These are phyloP conservation scores for Crithidia thermophila DNA, from an alignment of 208 protist species.

Conservation along the genomic window DNA sequence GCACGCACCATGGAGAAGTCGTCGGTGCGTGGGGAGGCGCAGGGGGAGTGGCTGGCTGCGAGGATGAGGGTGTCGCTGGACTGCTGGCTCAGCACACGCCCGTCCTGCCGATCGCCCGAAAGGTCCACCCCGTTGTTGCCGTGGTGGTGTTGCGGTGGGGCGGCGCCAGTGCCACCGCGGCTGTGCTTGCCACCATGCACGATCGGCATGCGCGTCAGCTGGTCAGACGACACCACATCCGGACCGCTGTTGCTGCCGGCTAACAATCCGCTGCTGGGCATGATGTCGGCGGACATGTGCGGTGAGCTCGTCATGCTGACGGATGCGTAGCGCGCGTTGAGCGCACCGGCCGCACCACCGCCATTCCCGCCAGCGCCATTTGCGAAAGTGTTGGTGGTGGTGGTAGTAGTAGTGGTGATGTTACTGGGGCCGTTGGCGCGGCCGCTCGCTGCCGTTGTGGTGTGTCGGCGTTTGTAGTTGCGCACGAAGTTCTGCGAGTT, in stretches of 20 bases:
- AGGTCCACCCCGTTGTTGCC: not conserved
- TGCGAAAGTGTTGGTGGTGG: not conserved
- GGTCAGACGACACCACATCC: conserved; percentile 22
- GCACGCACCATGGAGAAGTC: conserved; percentile 30
- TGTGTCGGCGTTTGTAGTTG: conserved; percentile 4
- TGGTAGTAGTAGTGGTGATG: not conserved
- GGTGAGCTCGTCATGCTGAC: conserved; percentile 15
- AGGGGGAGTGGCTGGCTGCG: not conserved
- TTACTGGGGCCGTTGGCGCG: too few relatives aligned
- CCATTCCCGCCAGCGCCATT: not conserved
- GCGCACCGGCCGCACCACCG: not conserved
- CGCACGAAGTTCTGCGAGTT: conserved; percentile 29
- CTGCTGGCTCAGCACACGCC: not conserved
- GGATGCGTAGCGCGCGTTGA: conserved; percentile 18
- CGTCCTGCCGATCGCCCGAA: not conserved
- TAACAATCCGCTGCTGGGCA: not conserved
- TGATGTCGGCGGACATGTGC: conserved; percentile 8
- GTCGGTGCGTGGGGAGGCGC: not conserved
- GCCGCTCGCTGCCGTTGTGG: too few relatives aligned
- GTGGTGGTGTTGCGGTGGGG: not conserved
- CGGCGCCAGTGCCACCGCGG: not conserved
- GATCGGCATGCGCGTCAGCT: conserved; percentile 3
- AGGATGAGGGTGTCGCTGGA: not conserved
- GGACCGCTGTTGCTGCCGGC: not conserved
- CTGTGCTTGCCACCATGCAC: not conserved